These are phyloP conservation scores for Actinomortierella wolfii DNA, from an alignment of 371 early-diverging fungal species.

Conservation along the genomic window DNA sequence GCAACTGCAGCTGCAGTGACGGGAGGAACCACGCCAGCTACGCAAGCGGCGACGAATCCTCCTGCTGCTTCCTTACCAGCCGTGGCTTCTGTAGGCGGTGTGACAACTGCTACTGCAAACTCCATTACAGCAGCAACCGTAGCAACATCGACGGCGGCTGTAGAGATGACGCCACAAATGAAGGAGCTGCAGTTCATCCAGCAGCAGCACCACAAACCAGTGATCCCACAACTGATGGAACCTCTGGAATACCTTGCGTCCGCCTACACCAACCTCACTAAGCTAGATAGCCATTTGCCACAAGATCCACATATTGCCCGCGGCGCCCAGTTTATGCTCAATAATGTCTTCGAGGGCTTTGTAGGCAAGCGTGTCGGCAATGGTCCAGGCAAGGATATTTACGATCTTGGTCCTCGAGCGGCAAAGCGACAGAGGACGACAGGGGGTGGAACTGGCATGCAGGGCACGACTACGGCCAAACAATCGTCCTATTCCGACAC, in stretches of 20 bases:
- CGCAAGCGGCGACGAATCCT: background rate
- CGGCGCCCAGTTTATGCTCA: conserved; percentile 14
- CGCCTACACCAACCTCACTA: conserved; percentile 17
- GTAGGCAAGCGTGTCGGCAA: conserved; percentile 39
- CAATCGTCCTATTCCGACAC: no score
- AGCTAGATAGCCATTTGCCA: conserved; percentile 1
- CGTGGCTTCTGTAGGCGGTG: background rate
- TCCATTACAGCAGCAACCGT: background rate
- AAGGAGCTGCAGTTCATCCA: conserved; percentile 19
- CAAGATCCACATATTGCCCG: conserved; percentile 6
- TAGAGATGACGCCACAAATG: conserved; percentile 19
- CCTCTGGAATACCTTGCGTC: conserved; percentile 26
- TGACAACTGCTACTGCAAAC: background rate
- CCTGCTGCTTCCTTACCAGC: background rate
- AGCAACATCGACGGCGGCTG: background rate
- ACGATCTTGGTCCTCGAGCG: conserved; percentile 13
- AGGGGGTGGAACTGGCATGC: conserved; percentile 3
- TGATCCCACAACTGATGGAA: conserved; percentile 12
- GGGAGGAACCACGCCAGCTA: no score
- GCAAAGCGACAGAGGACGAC: background rate
- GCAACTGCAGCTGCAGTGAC: no score
- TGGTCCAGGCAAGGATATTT: conserved; percentile 34
- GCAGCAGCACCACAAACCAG: conserved; percentile 14
- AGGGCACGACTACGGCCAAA: no score
- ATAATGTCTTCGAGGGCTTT: conserved; percentile 36